Conservation (phyloP, 768 basidiomycete genomes). For the Pisolithus microcarpus region DNA sequence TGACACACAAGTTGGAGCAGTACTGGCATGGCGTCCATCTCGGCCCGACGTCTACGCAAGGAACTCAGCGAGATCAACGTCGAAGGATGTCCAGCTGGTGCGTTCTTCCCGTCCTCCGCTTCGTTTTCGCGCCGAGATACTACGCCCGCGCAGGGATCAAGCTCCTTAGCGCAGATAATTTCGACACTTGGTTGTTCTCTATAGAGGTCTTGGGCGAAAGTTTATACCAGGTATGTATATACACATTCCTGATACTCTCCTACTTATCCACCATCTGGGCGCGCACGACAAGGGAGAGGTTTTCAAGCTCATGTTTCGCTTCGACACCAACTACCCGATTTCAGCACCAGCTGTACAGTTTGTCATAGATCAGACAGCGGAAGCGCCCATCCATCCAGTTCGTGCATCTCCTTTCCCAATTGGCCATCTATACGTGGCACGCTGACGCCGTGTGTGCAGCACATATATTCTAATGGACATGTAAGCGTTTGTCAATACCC, state of each 20-base stretch:
- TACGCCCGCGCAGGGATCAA: constrained; percentile 51
- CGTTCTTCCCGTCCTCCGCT: constrained; percentile 41
- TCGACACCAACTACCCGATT: constrained; percentile 78
- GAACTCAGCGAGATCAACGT: constrained; percentile 61
- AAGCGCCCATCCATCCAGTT: constrained; percentile 78
- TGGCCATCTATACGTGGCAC: not conserved
- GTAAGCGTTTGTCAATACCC: constrained; percentile 33
- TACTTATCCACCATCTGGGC: constrained; percentile 9
- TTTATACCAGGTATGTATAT: constrained; percentile 52
- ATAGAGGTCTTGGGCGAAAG: constrained; percentile 83
- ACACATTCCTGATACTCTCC: not conserved
- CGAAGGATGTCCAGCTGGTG: constrained; percentile 47
- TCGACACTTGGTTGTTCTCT: constrained; percentile 68
- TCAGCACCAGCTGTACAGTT: constrained; percentile 85
- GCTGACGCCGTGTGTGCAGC: constrained; percentile 35
- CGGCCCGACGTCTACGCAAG: constrained; percentile 58
- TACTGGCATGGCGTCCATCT: constrained; percentile 52
- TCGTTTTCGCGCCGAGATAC: not conserved
- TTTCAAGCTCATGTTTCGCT: constrained; percentile 75
- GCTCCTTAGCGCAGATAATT: constrained; percentile 69
- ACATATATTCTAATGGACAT: constrained; percentile 85
- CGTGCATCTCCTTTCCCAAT: constrained; percentile 18
- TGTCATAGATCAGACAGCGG: constrained; percentile 53
- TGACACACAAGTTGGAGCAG: constrained; percentile 7
- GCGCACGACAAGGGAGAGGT: constrained; percentile 51